Percentiles rank a stretch among this genome's conserved stretches.
Conservation (phyloP, 148 eudicot species). For the Amaranthus cruentus region DNA sequence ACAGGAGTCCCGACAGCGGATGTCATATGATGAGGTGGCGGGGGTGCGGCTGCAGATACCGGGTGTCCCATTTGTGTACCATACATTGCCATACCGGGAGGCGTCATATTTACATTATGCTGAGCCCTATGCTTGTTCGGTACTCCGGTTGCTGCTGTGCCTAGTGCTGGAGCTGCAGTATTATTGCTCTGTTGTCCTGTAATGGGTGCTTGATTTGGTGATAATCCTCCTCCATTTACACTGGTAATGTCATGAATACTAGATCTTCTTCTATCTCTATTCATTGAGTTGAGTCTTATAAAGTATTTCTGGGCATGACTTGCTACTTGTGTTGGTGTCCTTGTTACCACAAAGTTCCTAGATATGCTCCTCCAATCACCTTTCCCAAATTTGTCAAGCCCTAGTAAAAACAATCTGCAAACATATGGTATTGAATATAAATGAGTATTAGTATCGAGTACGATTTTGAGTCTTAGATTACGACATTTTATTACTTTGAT, state of each 20-base stretch:
- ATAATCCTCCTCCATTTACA: slow-evolving; percentile 46
- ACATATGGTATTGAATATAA: not conserved
- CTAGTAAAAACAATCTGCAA: slow-evolving; percentile 67
- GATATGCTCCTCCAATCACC: slow-evolving; percentile 96
- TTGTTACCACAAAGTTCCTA: slow-evolving; percentile 70
- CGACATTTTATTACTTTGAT: too few relatives aligned
- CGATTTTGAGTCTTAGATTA: not conserved
- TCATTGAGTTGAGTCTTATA: slow-evolving; percentile 77
- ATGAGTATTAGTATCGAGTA: not conserved
- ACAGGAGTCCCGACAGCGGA: slow-evolving; percentile 86
- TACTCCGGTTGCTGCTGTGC: slow-evolving; percentile 25
- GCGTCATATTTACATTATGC: slow-evolving; percentile 33
- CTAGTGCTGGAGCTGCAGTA: slow-evolving; percentile 25
- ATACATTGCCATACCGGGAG: slow-evolving; percentile 59
- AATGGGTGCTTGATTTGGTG: slow-evolving; percentile 55
- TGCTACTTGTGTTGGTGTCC: slow-evolving; percentile 90
- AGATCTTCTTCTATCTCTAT: slow-evolving; percentile 74
- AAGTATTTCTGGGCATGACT: slow-evolving; percentile 91
- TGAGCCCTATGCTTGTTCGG: slow-evolving; percentile 32
- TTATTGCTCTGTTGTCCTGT: slow-evolving; percentile 51
- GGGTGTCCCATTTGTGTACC: slow-evolving; percentile 85
- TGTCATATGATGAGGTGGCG: slow-evolving; percentile 42
- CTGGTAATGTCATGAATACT: slow-evolving; percentile 86
- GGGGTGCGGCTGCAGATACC: slow-evolving; percentile 41
- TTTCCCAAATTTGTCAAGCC: slow-evolving; percentile 81